Evolutionary conservation across 2,329 filamentous ascomycete genomes (phyloP), one percentile per base, ranked within the genome.

Genomic region (Cladosporium sp.): DNA sequence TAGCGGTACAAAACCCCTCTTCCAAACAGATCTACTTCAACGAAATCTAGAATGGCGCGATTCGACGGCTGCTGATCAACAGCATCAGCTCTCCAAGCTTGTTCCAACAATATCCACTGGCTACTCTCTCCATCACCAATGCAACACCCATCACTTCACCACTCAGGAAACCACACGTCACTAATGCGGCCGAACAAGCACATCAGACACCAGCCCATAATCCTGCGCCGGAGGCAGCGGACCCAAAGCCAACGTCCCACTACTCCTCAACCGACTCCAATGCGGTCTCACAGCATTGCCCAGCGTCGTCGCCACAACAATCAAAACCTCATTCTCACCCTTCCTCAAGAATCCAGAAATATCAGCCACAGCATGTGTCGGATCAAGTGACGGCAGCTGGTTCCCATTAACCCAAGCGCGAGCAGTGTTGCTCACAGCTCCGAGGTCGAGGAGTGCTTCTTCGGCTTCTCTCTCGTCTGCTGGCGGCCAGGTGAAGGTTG

Each of bases 221-320:
- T 38, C 35, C 38, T 50, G 51, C 1, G 33, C 36, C 9, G 51
- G 51, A 5, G 52, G 49, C 16, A 50, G 32, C 5, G 52, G 20
- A n/a, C 38, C 42, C 39, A 32, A 8, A 20, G 50, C 36, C 18
- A 40, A 15, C 18, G 38, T 48, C 7, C 50, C 36, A 40, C 38
- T 42, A 29, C 33, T 52, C 22, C 35, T 39, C 22, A 46, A 16
- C 22, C 36, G 27, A 12, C 19, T 16, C 35, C 41, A 43, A 13
- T 38, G 49, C 15, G 40, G 49, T 12, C 33, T 39, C 13, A 41
- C 43, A 15, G 51, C 59, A 53, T 68, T 68, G 15, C 63, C 61
- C 43, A 68, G 48, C 20, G 67, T 59, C 13, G 66, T 67, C 12
- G 54, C 56, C 2, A 68, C 60, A 3, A 67, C 61, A 1, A 63